Base-by-base conservation (phyloP, 2,329 filamentous ascomycete genomes). In the Blumeriella jaapii region DNA sequence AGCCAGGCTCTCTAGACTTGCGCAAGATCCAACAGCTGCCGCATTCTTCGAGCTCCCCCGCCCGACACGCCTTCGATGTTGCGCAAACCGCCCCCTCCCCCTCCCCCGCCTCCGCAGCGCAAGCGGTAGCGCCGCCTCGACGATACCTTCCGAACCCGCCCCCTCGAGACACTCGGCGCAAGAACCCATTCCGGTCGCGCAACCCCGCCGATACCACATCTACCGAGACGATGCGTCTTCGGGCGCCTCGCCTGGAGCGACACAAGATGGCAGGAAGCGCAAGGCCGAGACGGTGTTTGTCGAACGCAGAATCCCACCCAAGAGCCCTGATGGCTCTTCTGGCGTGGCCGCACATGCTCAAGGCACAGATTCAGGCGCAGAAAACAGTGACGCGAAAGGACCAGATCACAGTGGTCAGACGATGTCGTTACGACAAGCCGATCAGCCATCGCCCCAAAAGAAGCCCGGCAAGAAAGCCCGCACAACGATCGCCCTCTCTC, bases 131-230 rank as follows among this genome's bases (percentile, higher is more conserved):
- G 19, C n/a, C n/a, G n/a, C n/a, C n/a, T 17, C 19, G 24, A 20
- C 16, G 5, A 2, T 9, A 12, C 23, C 13, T 5, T 2, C 17
- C 12, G 12, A 36, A 25, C 20, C 5, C 14, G 14, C 18, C 35
- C 12, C 23, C 31, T n/a, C n/a, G n/a, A 24, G 7, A 24, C 12
- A 8, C 22, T 18, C 15, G 11, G 29, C 9, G 28, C 36, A 24
- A 11, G 23, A 15, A 29, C 14, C 31, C 26, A 24, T 31, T 31
- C 26, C 15, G 13, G 22, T 31, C 23, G 6, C 35, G 20, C 42
- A 66, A 45, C 65, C 61, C 9, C 64, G 71, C 36, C 61, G 66
- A 26, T 75, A 74, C 41, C 71, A 73, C 47, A 65, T 75, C 40
- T 72, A 69, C 11, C 60, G 63, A 38, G 61, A 58, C 32, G 59